A percentile compares a stretch with the other conserved stretches of the same genome.
phyloP scores from a whole-genome alignment of 225 moss, liverwort and hornwort species.

The Bryoerythrophyllum caledonicum region DNA sequence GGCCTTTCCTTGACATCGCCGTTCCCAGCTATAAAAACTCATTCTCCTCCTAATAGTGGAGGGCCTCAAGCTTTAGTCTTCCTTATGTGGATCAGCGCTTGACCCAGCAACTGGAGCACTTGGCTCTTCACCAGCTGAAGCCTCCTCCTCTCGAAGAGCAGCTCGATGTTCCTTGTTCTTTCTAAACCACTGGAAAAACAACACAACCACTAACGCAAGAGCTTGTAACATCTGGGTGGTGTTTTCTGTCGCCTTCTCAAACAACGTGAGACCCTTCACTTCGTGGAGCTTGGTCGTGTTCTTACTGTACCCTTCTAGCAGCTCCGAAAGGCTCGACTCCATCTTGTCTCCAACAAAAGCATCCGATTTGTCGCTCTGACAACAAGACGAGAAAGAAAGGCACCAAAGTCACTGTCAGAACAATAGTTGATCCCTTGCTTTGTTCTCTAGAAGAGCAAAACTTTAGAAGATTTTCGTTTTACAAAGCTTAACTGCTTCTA shows the following conservation, averaged over 20 bases:
- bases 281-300: conserved; percentile 51
- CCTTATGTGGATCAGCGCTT: conserved; percentile 31
- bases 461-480: not conserved
- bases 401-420: not conserved
- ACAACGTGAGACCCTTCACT: conserved; percentile 62
- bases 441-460: not conserved
- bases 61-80: conserved; percentile 32
- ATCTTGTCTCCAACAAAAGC: conserved; percentile 60
- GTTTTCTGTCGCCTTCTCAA: conserved; percentile 65
- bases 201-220: conserved; percentile 36
- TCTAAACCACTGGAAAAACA: conserved; percentile 47
- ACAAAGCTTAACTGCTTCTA: not conserved
- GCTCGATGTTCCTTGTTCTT: conserved; percentile 49
- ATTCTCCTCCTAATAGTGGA: not conserved
- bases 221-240: conserved; percentile 42
- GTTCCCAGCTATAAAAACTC: conserved; percentile 20
- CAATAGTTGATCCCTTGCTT: not conserved
- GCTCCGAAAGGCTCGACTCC: conserved; percentile 52
- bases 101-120: conserved; percentile 23
- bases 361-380: conserved; percentile 54
- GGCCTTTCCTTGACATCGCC: conserved; percentile 5
- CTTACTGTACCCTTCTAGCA: conserved; percentile 64
- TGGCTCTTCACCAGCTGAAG: conserved; percentile 15
- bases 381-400: conserved; percentile 6
- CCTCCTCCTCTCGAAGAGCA: conserved; percentile 39